Percentiles rank a stretch among this genome's conserved stretches.
These are phyloP conservation scores for Microcyclospora pomicola DNA, from an alignment of 2,329 filamentous ascomycete genomes.

Conservation along the genomic window DNA sequence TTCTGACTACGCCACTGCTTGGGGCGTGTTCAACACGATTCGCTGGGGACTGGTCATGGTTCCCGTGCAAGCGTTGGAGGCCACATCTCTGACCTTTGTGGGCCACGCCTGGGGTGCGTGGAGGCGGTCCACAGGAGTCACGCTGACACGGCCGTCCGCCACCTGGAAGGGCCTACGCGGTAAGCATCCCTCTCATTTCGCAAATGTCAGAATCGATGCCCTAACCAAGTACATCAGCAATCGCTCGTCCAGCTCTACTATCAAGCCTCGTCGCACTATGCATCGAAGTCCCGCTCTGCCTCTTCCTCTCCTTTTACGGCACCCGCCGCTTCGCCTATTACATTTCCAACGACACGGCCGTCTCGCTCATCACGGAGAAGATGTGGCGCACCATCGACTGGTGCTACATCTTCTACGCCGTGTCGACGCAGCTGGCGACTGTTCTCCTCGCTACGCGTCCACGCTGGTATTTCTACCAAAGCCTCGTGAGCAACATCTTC, in stretches of 20 bases:
- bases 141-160: conserved; percentile 8
- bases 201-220: neutral
- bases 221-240: conserved; percentile 12
- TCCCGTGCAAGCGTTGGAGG: conserved; percentile 52
- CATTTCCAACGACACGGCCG: conserved; percentile 42
- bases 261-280: conserved; percentile 41
- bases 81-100: conserved; percentile 50
- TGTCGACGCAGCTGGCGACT: conserved; percentile 50
- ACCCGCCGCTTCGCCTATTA: conserved; percentile 48
- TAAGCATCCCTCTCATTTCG: neutral
- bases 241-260: conserved; percentile 40
- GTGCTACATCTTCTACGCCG: conserved; percentile 58
- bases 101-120: conserved; percentile 52
- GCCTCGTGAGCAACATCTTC: conserved; percentile 49
- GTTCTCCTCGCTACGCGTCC: conserved; percentile 51
- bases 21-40: conserved; percentile 62
- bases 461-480: conserved; percentile 55
- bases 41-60: conserved; percentile 65
- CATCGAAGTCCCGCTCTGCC: conserved; percentile 48
- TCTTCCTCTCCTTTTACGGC: conserved; percentile 45
- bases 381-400: conserved; percentile 48
- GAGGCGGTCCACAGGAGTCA: conserved; percentile 23
- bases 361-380: conserved; percentile 46
- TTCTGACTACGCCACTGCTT: conserved; percentile 53
- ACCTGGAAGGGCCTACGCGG: conserved; percentile 6